Conservation (phyloP, 352 stramenopile species). For the Thalassiosira mediterranea region DNA sequence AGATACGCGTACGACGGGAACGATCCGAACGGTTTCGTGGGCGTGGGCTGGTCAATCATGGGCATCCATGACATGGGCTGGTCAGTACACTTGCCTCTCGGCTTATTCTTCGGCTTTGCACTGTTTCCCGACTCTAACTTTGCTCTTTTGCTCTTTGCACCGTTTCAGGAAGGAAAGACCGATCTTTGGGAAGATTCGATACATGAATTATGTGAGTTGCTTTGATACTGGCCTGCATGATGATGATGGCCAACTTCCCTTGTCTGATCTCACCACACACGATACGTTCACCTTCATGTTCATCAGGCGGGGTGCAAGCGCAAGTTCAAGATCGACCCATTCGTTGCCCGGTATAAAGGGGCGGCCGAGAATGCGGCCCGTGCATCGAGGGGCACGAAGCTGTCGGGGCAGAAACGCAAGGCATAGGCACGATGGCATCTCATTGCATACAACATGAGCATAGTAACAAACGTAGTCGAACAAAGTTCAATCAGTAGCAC, state of each 20-base stretch:
- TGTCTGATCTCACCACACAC: too few relatives aligned
- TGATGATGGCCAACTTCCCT: too few relatives aligned
- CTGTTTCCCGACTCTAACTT: slow-evolving; percentile 40
- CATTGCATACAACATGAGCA: too few relatives aligned
- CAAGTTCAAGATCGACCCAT: slow-evolving; percentile 95
- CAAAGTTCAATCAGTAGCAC: too few relatives aligned
- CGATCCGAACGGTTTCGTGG: slow-evolving; percentile 92
- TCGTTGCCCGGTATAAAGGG: slow-evolving; percentile 73
- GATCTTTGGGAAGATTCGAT: slow-evolving; percentile 99
- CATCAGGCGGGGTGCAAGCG: slow-evolving; percentile 95
- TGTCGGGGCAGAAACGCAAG: slow-evolving; percentile 56
- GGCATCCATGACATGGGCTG: slow-evolving; percentile 96
- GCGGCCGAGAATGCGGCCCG: slow-evolving; percentile 67
- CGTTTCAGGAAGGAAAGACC: slow-evolving; percentile 93
- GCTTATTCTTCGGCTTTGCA: neutral
- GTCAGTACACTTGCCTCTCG: too few relatives aligned
- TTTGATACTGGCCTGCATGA: too few relatives aligned
- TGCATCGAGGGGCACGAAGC: slow-evolving; percentile 20
- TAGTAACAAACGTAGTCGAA: too few relatives aligned
- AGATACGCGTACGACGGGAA: slow-evolving; percentile 96
- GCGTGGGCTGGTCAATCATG: slow-evolving; percentile 86
- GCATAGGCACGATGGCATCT: too few relatives aligned
- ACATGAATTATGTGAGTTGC: slow-evolving; percentile 99
- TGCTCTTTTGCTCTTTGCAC: slow-evolving; percentile 62
- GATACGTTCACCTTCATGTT: too few relatives aligned